Base-by-base conservation (phyloP, 495 filamentous ascomycete species). In the Annulohypoxylon stygium region DNA sequence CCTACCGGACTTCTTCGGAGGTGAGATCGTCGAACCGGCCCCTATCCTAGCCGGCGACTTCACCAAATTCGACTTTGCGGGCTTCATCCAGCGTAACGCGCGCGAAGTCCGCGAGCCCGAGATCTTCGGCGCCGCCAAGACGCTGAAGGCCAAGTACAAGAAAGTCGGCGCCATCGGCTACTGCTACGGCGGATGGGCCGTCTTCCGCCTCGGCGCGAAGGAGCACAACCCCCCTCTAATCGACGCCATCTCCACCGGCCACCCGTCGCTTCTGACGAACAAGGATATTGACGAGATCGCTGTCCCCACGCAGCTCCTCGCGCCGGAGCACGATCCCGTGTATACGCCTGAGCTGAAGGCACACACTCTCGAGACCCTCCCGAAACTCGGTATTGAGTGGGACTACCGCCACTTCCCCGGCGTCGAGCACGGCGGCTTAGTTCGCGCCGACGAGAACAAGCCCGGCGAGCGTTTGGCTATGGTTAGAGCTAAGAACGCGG, bases 151-250 rank as follows among this genome's bases (percentile, higher is more conserved):
- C 5, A 61, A 81, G 30, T 81, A 84, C 74, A 77, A 76, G 39
- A 81, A 79, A 43, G 67, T 90, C 37, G 88, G 81, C 7, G 88
- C 88, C 1, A 77, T 90, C 18, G 89, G 89, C 3, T 90, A 84
- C 76, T 91, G 90, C 80, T 91, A 82, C 57, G 88, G 89, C 58
- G 88, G 87, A 1, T 90, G 88, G 88, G 88, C 83, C 0, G 81
- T 82, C 25, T 86, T 87, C 74, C 76, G 83, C 41, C 80, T 90
- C 0, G 78, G 77, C 0, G 64, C 79, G 1, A 69, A 72, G 59
- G 73, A 78, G 74, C 74, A 78, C 59, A 75, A 64, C 2, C 76
- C 78, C 26, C 78, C 75, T 18, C 75, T 91, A n/a, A 82, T 92
- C n/a, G 87, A 90, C 69, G 83, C 78, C 57, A 80, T 90, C 33